Percentiles rank a stretch among this genome's conserved stretches.
Evolutionary conservation across 2,329 filamentous ascomycete genomes (phyloP).

Genomic region (Diaporthe citrichinensis): DNA sequence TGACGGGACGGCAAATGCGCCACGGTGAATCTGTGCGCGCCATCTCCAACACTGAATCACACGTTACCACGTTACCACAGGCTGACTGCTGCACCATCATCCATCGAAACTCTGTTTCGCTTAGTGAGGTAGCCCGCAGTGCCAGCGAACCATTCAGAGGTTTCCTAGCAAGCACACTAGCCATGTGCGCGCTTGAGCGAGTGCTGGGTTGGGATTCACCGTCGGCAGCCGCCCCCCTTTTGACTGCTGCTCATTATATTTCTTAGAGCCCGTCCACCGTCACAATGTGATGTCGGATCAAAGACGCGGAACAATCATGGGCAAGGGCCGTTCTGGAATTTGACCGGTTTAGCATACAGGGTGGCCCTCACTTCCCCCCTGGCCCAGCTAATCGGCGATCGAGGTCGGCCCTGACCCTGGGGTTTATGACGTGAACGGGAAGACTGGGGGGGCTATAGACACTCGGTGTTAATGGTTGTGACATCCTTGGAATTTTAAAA

Average conservation of each 20-base stretch:
- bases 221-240: not conserved
- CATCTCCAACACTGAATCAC: slow-evolving; percentile 1
- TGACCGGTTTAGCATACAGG: not conserved
- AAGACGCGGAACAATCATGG: not conserved
- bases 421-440: slow-evolving; percentile 22
- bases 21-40: not conserved
- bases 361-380: not conserved
- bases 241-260: not conserved
- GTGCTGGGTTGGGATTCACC: not conserved
- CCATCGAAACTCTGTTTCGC: slow-evolving; percentile 27
- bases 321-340: not conserved
- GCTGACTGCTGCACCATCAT: not conserved
- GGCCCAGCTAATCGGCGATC: slow-evolving; percentile 5
- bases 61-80: slow-evolving; percentile 30
- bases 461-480: slow-evolving; percentile 12
- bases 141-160: not conserved
- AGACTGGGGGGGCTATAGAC: not conserved
- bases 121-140: not conserved
- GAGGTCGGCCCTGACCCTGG: slow-evolving; percentile 11
- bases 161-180: not conserved
- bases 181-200: not conserved
- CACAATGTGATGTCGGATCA: slow-evolving; percentile 19
- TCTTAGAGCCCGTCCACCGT: slow-evolving; percentile 12
- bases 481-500: slow-evolving; percentile 12
- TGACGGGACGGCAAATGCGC: not conserved